Evolutionary conservation across 208 protist genomes (phyloP).

Genomic region (Angomonas deanei): DNA sequence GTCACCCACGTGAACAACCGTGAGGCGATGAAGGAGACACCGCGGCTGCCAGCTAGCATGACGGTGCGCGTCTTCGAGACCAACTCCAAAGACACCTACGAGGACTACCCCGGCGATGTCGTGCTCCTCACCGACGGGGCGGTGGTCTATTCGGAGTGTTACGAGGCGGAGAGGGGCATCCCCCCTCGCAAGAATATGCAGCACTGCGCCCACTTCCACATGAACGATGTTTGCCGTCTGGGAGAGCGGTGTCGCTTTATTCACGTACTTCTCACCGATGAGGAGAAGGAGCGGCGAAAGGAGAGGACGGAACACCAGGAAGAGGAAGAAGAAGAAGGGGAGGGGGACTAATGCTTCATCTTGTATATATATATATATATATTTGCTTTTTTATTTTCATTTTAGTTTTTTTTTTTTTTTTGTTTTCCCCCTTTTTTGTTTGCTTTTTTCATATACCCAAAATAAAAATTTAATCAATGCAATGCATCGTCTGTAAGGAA

Average conservation of each 20-base stretch:
- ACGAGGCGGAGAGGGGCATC: constrained; percentile 39
- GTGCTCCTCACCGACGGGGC: constrained; percentile 72
- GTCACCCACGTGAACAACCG: constrained; percentile 62
- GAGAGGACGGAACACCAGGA: constrained; percentile 17
- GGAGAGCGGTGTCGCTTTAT: constrained; percentile 73
- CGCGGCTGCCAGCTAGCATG: constrained; percentile 53
- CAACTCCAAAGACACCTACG: constrained; percentile 61
- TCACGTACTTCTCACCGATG: constrained; percentile 55
- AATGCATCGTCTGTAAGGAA: no score
- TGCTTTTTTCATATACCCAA: no score
- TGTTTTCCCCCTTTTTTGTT: no score
- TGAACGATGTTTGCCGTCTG: constrained; percentile 77
- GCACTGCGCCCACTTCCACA: constrained; percentile 83
- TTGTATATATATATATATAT: constrained; percentile 3
- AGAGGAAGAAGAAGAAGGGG: constrained; percentile 11
- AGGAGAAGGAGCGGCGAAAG: constrained; percentile 12
- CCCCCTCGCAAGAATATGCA: constrained; percentile 76
- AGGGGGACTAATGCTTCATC: constrained; percentile 8
- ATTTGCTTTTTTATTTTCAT: no score
- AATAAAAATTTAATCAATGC: no score
- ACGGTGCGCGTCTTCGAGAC: constrained; percentile 77
- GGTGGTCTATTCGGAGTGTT: constrained; percentile 49
- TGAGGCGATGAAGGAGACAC: constrained; percentile 34
- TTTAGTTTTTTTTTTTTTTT: constrained; percentile 9
- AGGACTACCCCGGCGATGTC: constrained; percentile 60